phyloP scores from a whole-genome alignment of 768 basidiomycete species.

The Boletus pseudo-olivaceus region DNA sequence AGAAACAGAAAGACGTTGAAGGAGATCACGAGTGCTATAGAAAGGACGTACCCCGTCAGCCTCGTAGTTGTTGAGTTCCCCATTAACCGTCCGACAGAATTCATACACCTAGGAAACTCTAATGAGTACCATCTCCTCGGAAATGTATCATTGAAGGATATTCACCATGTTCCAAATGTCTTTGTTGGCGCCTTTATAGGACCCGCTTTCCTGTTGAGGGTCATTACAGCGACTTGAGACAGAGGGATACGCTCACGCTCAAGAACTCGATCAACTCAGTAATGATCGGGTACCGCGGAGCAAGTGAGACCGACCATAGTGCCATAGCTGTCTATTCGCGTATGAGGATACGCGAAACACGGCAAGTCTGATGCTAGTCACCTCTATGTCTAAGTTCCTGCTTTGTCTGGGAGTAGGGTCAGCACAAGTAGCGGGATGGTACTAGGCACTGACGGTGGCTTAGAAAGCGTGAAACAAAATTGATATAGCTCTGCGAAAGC shows the following conservation, averaged over 20 bases:
- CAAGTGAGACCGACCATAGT: constrained; percentile 72
- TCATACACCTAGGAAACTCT: constrained; percentile 57
- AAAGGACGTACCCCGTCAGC: constrained; percentile 62
- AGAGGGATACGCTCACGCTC: constrained; percentile 38
- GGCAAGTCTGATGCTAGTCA: constrained; percentile 27
- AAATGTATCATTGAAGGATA: not conserved
- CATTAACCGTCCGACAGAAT: constrained; percentile 63
- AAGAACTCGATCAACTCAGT: constrained; percentile 66
- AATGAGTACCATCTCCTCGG: not conserved
- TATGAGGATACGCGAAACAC: not conserved
- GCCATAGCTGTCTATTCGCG: constrained; percentile 58
- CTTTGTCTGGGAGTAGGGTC: constrained; percentile 45
- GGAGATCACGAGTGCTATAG: not conserved
- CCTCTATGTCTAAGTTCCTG: constrained; percentile 81
- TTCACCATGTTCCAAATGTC: constrained; percentile 84
- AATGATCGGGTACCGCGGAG: constrained; percentile 64
- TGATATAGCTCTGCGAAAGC: constrained; percentile 65
- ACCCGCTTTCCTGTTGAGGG: constrained; percentile 39
- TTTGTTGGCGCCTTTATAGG: constrained; percentile 77
- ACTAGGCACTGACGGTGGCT: constrained; percentile 56
- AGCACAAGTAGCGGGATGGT: not conserved
- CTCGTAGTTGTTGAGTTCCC: constrained; percentile 64
- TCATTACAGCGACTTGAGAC: not conserved
- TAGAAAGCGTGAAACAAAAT: constrained; percentile 69
- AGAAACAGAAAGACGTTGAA: not conserved